Evolutionary conservation across 805 yeast genomes (phyloP), one percentile per base, ranked within the genome.

Genomic region (Nakazawaea sp.): DNA sequence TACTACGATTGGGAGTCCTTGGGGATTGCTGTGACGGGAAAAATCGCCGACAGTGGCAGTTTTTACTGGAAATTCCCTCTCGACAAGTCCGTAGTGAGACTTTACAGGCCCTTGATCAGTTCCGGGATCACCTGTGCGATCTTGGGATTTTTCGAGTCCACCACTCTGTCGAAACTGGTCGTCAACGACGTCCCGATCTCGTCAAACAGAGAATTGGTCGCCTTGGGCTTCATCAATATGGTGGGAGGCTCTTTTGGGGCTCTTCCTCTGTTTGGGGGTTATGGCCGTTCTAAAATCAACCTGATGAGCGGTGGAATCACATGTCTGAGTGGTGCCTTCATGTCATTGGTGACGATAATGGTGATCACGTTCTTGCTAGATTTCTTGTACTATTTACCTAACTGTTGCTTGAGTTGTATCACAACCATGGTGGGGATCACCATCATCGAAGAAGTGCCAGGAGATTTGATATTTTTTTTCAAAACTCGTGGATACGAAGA

Each of bases 201-300:
- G 0, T 75, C 94, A 13, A 89, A 92, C 56, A 72, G 97, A 43
- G 98, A 90, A 54, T 62, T 90, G 29, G 89, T 92, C 4, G 97
- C 97, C 0, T 63, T 90, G 21, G 97, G 98, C 1, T 59, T 72
- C 11, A 75, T 82, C 38, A 90, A 89, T 47, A 42, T 87, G 2
- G 59, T 70, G 1, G 78, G 79, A 1, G 71, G 86, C 3, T 39
- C 54, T 8, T 55, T 76, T 38, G 82, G 85, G 30, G 82, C 88
- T 0, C 62, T 90, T 12, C 97, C 98, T 0, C 76, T 95, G 0
- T 89, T 89, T 66, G 98, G 97, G 8, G 97, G 97, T 0, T 90
- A 89, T 52, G 97, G 96, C 2, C 71, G 97, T 50, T 82, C 95
- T 13, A 88, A 84, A 50, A 79, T 90, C 41, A 90, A 90, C 60